These are phyloP conservation scores for Coniochaeta sp. DNA, from an alignment of 2,329 filamentous ascomycete species.

Conservation along the genomic window DNA sequence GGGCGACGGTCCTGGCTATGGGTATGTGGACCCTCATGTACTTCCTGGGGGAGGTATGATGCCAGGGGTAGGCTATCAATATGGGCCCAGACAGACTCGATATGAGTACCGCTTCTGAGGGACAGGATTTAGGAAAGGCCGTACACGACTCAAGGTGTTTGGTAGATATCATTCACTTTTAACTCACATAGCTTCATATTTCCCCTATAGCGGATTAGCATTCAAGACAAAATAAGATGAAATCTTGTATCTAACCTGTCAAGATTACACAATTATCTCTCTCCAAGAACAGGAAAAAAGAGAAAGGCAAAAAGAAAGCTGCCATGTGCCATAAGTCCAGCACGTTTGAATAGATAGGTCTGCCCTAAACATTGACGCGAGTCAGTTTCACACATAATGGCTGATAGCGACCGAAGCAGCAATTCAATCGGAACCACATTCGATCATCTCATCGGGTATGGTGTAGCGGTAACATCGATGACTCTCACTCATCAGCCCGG, in stretches of 20 bases:
- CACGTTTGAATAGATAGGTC: neutral
- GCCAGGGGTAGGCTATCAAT: neutral
- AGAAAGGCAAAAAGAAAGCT: no score
- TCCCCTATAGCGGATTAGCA: no score
- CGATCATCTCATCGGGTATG: neutral
- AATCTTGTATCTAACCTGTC: no score
- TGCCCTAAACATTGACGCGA: neutral
- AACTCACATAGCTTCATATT: neutral
- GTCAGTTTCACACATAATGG: neutral
- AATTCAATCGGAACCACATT: neutral
- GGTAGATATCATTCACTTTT: neutral
- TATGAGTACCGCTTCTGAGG: neutral
- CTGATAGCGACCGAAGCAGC: neutral
- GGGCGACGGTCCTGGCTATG: neutral
- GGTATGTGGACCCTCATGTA: neutral
- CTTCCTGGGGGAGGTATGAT: neutral
- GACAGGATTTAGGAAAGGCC: neutral
- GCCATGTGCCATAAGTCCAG: no score
- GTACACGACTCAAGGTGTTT: no score
- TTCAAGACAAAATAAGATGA: no score
- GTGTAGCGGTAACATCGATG: neutral
- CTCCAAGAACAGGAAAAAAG: no score
- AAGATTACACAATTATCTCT: no score
- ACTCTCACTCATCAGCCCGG: neutral
- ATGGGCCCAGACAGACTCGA: neutral